Percentiles rank a stretch among this genome's conserved stretches.
Conservation (phyloP, 2,329 filamentous ascomycete genomes). For the Ilyonectria sp. region DNA sequence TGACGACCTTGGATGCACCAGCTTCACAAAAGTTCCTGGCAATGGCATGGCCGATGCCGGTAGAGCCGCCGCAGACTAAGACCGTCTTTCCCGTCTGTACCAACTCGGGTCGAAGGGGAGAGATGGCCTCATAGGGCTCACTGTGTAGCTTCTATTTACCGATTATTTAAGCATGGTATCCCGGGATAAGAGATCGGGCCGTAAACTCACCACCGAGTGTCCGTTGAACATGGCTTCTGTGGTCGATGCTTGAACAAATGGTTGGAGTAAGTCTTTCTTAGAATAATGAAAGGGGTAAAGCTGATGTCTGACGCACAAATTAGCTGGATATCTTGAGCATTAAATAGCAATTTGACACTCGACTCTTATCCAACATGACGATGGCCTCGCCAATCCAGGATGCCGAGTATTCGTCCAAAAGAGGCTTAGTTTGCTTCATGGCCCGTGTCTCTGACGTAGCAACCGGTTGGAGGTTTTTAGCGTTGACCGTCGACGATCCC, state of each 20-base stretch:
- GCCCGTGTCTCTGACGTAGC: not conserved
- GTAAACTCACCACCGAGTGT: not conserved
- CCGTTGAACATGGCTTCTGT: conserved; percentile 3
- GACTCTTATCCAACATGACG: not conserved
- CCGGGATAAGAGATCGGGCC: no score
- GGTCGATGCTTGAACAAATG: not conserved
- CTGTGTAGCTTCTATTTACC: conserved; percentile 45
- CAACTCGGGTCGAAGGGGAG: conserved; percentile 54
- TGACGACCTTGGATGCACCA: conserved; percentile 54
- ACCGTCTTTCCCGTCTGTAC: conserved; percentile 65
- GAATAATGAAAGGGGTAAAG: not conserved
- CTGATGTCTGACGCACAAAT: not conserved
- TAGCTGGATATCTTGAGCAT: not conserved
- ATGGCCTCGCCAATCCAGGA: not conserved
- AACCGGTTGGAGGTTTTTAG: not conserved
- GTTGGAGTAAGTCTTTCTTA: not conserved
- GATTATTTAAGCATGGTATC: not conserved
- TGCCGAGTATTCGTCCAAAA: conserved; percentile 34
- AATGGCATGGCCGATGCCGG: conserved; percentile 76
- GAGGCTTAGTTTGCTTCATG: conserved; percentile 16
- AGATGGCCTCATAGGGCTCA: conserved; percentile 56
- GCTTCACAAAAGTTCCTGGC: conserved; percentile 69
- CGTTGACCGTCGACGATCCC: not conserved
- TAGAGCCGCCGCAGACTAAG: conserved; percentile 77
- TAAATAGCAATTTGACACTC: not conserved